Percentiles rank a stretch among this genome's conserved stretches.
Conservation (phyloP, 2,329 filamentous ascomycete species). For the Diaporthe citriasiana region DNA sequence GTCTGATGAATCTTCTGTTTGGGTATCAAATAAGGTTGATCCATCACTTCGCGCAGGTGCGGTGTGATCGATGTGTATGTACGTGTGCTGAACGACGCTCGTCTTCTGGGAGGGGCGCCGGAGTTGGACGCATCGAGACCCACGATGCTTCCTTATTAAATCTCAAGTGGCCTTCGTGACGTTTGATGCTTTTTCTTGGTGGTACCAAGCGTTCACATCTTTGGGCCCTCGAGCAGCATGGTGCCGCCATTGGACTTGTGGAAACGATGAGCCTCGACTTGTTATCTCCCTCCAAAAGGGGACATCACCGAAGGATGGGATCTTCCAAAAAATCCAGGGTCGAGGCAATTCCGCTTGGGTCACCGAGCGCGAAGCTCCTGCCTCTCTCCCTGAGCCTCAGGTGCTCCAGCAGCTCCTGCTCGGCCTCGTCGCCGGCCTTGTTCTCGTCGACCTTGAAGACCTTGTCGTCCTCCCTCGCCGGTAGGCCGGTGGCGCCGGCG, state of each 20-base stretch:
- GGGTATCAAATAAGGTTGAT: neutral
- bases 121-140: accelerated
- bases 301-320: conserved; percentile 36
- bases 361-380: conserved; percentile 8
- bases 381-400: conserved; percentile 49
- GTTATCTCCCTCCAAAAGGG: accelerated
- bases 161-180: neutral
- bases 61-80: neutral
- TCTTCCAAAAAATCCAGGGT: conserved; percentile 45
- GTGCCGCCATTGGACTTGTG: neutral
- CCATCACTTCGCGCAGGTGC: neutral
- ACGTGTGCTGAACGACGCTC: neutral
- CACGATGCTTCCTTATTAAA: neutral
- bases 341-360: conserved; percentile 38
- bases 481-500: conserved; percentile 48
- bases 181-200: neutral
- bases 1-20: neutral
- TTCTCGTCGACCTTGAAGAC: conserved; percentile 50
- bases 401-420: conserved; percentile 51
- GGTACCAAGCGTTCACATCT: neutral
- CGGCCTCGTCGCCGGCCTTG: conserved; percentile 52
- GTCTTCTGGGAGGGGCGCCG: neutral
- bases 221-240: neutral
- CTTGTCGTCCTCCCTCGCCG: conserved; percentile 50
- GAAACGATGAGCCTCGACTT: neutral